Conservation (phyloP, 108 stramenopile species). For the Epipyxis sp. region DNA sequence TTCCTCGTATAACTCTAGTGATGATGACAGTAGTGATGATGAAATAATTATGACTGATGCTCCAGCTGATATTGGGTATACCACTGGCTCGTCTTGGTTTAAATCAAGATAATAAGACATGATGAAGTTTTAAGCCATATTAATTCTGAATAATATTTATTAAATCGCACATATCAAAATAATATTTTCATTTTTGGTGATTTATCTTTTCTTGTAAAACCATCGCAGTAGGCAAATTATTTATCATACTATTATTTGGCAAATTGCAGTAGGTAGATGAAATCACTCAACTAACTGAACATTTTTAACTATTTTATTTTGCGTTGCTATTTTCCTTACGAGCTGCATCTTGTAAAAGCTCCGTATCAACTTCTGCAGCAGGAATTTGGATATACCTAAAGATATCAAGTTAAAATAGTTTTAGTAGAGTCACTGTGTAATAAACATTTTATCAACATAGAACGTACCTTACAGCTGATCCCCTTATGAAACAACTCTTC, state of each 20-base stretch:
- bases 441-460: not conserved
- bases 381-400: constrained; percentile 86
- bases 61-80: not conserved
- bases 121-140: not conserved
- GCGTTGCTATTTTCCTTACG: constrained; percentile 78
- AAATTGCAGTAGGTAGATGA: not conserved
- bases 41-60: not conserved
- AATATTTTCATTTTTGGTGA: not conserved
- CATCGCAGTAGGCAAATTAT: not conserved
- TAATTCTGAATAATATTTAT: not conserved
- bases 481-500: constrained; percentile 94
- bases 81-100: not conserved
- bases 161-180: not conserved
- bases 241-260: not conserved
- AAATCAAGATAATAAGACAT: not conserved
- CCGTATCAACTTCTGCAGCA: constrained; percentile 87
- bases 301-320: not conserved
- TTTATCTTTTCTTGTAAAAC: not conserved
- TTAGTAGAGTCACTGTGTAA: no score
- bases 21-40: not conserved
- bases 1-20: not conserved
- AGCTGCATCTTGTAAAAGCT: constrained; percentile 94
- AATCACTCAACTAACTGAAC: not conserved
- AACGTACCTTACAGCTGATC: constrained; percentile 79
- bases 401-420: not conserved